A percentile compares a stretch with the other conserved stretches of the same genome.
Evolutionary conservation across 768 basidiomycete species (phyloP).

Genomic region (Pholiota microspora): DNA sequence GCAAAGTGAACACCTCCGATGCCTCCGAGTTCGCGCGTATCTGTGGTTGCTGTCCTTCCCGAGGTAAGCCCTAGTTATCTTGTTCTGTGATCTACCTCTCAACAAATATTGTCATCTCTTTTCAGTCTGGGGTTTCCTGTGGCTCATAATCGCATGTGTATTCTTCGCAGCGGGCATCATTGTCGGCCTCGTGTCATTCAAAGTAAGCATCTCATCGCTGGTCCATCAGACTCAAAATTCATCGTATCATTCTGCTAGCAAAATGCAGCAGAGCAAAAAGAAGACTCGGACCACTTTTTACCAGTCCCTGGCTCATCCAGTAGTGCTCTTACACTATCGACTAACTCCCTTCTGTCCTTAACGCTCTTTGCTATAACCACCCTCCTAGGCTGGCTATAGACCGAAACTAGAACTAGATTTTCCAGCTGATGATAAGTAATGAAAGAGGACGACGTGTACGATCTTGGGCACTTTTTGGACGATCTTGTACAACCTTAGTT

Average conservation of each 20-base stretch:
- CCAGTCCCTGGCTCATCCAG: slow-evolving; percentile 33
- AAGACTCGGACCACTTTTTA: slow-evolving; percentile 53
- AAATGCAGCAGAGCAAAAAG: slow-evolving; percentile 53
- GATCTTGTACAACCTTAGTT: not conserved
- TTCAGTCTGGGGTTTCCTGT: slow-evolving; percentile 85
- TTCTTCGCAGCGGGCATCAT: slow-evolving; percentile 78
- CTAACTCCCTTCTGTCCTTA: slow-evolving; percentile 6
- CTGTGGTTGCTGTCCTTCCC: slow-evolving; percentile 84
- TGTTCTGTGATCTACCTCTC: not conserved
- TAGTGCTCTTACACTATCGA: slow-evolving; percentile 12
- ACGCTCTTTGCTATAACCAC: not conserved
- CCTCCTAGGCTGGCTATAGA: not conserved
- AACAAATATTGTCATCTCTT: slow-evolving; percentile 11
- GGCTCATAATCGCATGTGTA: slow-evolving; percentile 71
- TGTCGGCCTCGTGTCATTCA: slow-evolving; percentile 79
- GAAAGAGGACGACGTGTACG: not conserved
- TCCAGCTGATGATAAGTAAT: no score
- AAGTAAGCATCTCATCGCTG: slow-evolving; percentile 56
- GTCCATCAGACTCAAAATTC: not conserved
- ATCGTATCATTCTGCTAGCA: slow-evolving; percentile 36
- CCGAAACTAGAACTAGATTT: not conserved
- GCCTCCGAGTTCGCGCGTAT: slow-evolving; percentile 82
- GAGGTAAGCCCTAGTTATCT: slow-evolving; percentile 41
- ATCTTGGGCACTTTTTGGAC: not conserved
- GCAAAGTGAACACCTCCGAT: slow-evolving; percentile 86